These are phyloP conservation scores for Termitomyces sp. DNA, from an alignment of 1,284 basidiomycete species.

Conservation along the genomic window DNA sequence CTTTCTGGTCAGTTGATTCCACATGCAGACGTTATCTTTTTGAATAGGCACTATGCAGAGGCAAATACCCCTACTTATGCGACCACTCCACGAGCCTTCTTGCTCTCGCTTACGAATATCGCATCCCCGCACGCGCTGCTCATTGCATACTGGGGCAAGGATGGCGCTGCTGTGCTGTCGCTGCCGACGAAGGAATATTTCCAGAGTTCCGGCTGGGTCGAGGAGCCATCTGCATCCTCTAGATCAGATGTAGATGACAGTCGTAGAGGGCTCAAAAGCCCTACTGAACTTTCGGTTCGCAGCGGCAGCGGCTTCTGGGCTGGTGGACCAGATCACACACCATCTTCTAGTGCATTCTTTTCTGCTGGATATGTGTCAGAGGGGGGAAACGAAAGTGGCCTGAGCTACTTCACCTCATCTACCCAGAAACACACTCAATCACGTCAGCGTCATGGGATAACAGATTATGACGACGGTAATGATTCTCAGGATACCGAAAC, in stretches of 20 bases:
- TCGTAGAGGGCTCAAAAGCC: slow-evolving; percentile 17
- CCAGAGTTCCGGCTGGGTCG: slow-evolving; percentile 73
- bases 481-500: slow-evolving; percentile 58
- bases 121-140: slow-evolving; percentile 69
- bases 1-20: slow-evolving; percentile 55
- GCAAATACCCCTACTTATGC: slow-evolving; percentile 52
- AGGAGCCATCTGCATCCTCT: slow-evolving; percentile 29
- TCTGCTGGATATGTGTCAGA: slow-evolving; percentile 34
- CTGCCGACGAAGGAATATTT: slow-evolving; percentile 79
- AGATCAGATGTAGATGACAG: slow-evolving; percentile 17
- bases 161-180: slow-evolving; percentile 74
- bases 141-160: slow-evolving; percentile 71
- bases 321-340: slow-evolving; percentile 48
- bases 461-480: slow-evolving; percentile 40
- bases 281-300: slow-evolving; percentile 52
- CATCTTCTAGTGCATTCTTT: slow-evolving; percentile 54
- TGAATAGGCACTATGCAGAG: slow-evolving; percentile 65
- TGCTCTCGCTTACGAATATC: slow-evolving; percentile 62
- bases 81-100: slow-evolving; percentile 64
- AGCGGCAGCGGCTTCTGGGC: slow-evolving; percentile 76
- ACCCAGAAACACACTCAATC: slow-evolving; percentile 24
- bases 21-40: slow-evolving; percentile 72
- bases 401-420: slow-evolving; percentile 16
- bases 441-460: slow-evolving; percentile 19
- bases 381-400: slow-evolving; percentile 24